Base-by-base conservation (phyloP, 768 basidiomycete species). In the Amanita molliuscula region DNA sequence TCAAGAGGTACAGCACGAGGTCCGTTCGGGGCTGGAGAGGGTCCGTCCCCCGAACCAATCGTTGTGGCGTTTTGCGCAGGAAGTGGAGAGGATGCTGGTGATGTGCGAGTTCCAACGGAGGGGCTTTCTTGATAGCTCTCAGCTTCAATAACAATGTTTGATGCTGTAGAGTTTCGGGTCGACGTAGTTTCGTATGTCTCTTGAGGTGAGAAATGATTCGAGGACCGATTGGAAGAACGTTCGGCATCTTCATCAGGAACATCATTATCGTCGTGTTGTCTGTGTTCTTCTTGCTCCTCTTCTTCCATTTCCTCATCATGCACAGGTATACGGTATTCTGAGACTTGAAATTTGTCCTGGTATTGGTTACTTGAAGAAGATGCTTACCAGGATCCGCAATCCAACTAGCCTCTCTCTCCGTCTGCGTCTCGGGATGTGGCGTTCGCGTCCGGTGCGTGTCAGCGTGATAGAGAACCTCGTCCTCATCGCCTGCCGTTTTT, bases 341-440 rank as follows among this genome's bases (percentile, higher is more conserved):
- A 76, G 20, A 80, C 81, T 48, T 26, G n/a, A 41, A 40, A 37
- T 38, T 41, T 41, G 38, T 31, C 36, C 44, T 40, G 16, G 16
- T 26, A 38, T 11, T n/a, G 25, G 21, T 25, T 33, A 28, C 38
- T 15, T 11, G 36, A 42, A n/a, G 23, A 35, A 36, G 37, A 36
- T 37, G 68, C 78, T 56, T 57, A 86, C 87, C 80, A 61, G 76
- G 82, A 42, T 81, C 78, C 36, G 83, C 85, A 33, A 86, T 70
- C 87, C 87, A 90, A 58, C 87, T 90, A 40, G 81, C 78, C 56
- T 81, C 75, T 55, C 82, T 72, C 26, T 79, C 77, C 26, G 64
- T 71, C 44, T 66, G 69, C 21, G 54, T 55, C 50, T 52, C 51
- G 4, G 43, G 43, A 23, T 74, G 76, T n/a, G 74, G 71, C 11